Conservation (phyloP, 2,329 filamentous ascomycete genomes). For the Fusarium dlaminii region DNA sequence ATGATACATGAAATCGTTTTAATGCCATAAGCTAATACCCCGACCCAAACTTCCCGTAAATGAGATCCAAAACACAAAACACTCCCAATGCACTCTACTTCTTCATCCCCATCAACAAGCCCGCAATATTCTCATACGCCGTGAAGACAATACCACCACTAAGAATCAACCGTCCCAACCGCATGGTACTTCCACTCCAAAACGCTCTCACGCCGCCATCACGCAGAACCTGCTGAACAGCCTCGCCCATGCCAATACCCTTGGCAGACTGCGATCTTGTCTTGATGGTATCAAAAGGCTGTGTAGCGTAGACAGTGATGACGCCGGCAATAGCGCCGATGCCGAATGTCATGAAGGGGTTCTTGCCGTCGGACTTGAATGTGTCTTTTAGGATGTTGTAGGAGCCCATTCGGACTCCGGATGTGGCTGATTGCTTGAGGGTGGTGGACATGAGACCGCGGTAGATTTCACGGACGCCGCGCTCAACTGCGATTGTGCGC, state of each 20-base stretch:
- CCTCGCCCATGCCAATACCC: conserved; percentile 66
- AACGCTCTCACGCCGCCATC: conserved; percentile 69
- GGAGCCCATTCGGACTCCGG: conserved; percentile 58
- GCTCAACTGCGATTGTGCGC: conserved; percentile 48
- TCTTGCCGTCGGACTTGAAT: conserved; percentile 33
- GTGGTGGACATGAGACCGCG: conserved; percentile 57
- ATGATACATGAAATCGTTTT: neutral
- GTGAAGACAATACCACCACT: conserved; percentile 75
- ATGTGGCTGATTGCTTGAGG: conserved; percentile 58
- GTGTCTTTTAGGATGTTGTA: conserved; percentile 58
- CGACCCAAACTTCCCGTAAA: neutral
- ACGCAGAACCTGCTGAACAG: conserved; percentile 61
- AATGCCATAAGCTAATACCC: neutral
- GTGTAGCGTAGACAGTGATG: conserved; percentile 67
- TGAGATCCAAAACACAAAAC: neutral
- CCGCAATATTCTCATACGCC: conserved; percentile 66
- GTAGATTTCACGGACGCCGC: conserved; percentile 55
- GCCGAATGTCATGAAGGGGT: conserved; percentile 60
- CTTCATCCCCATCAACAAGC: conserved; percentile 12
- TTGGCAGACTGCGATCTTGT: conserved; percentile 68
- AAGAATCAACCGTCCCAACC: conserved; percentile 69
- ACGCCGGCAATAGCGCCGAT: conserved; percentile 70
- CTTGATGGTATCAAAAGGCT: conserved; percentile 72
- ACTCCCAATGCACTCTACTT: neutral
- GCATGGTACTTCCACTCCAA: conserved; percentile 76